These are phyloP conservation scores for Petrea volubilis DNA, from an alignment of 257 asterid species.

Conservation along the genomic window DNA sequence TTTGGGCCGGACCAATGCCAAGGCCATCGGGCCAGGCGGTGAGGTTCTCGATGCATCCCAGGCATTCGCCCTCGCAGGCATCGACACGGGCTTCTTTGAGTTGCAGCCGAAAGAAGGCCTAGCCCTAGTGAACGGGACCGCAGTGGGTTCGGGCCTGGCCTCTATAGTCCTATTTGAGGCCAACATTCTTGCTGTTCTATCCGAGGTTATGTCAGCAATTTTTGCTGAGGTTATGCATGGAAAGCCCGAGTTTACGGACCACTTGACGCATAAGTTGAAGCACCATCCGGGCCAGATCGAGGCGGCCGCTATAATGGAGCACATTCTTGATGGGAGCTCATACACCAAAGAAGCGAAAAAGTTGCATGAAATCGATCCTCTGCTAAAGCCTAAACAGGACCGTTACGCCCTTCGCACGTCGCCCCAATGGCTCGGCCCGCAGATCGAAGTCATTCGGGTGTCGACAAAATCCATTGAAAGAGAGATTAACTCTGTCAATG, in stretches of 20 bases:
- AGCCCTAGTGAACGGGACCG: slow-evolving; percentile 42
- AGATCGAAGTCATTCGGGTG: slow-evolving; percentile 43
- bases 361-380: slow-evolving; percentile 34
- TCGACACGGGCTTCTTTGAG: slow-evolving; percentile 36
- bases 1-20: slow-evolving; percentile 43
- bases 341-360: slow-evolving; percentile 29
- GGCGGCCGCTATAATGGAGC: slow-evolving; percentile 46
- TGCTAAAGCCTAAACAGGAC: slow-evolving; percentile 48
- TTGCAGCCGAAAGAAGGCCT: slow-evolving; percentile 49
- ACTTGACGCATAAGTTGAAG: slow-evolving; percentile 42
- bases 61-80: slow-evolving; percentile 35
- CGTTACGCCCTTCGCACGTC: slow-evolving; percentile 47
- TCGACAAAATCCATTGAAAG: slow-evolving; percentile 40
- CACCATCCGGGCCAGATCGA: slow-evolving; percentile 55
- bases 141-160: slow-evolving; percentile 50
- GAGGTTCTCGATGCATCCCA: slow-evolving; percentile 20
- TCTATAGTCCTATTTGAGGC: slow-evolving; percentile 38
- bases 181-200: slow-evolving; percentile 29
- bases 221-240: slow-evolving; percentile 50
- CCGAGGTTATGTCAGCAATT: slow-evolving; percentile 33
- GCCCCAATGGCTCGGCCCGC: slow-evolving; percentile 52
- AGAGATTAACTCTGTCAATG: slow-evolving; percentile 47
- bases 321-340: slow-evolving; percentile 41
- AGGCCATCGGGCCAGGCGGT: slow-evolving; percentile 36
- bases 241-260: slow-evolving; percentile 47